phyloP scores from a whole-genome alignment of 768 basidiomycete species.

The Lactarius pseudohatsudake region DNA sequence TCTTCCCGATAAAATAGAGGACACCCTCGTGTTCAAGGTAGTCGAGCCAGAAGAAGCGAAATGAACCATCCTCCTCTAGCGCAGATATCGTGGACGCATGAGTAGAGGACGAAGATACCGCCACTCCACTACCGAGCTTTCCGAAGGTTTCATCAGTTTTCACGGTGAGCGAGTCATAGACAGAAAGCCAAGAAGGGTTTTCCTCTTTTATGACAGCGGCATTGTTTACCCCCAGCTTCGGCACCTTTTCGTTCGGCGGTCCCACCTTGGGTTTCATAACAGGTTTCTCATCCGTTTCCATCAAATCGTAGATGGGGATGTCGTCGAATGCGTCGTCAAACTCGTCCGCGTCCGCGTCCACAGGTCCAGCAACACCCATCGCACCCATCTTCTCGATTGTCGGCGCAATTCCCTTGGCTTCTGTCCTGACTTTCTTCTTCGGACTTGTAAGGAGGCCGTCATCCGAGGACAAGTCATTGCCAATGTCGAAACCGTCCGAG shows the following conservation, averaged over 20 bases:
- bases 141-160: slow-evolving; percentile 61
- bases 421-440: slow-evolving; percentile 60
- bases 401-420: slow-evolving; percentile 48
- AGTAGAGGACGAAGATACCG: slow-evolving; percentile 34
- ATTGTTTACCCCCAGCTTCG: slow-evolving; percentile 31
- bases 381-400: slow-evolving; percentile 57
- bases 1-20: slow-evolving; percentile 88
- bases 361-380: slow-evolving; percentile 52
- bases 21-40: slow-evolving; percentile 85
- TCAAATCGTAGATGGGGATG: slow-evolving; percentile 57
- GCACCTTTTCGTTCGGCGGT: slow-evolving; percentile 32
- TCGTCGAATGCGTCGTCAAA: slow-evolving; percentile 48
- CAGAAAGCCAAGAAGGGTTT: slow-evolving; percentile 67
- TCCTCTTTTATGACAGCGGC: slow-evolving; percentile 44
- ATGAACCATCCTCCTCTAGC: slow-evolving; percentile 78
- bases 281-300: slow-evolving; percentile 59
- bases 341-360: slow-evolving; percentile 35
- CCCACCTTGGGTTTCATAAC: slow-evolving; percentile 37
- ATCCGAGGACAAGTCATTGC: slow-evolving; percentile 42
- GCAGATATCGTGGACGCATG: slow-evolving; percentile 50
- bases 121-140: slow-evolving; percentile 36
- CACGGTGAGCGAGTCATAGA: slow-evolving; percentile 71
- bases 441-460: slow-evolving; percentile 69
- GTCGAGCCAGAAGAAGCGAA: slow-evolving; percentile 96
- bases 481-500: slow-evolving; percentile 33